Evolutionary conservation across 164 flowering plant species (phyloP).

Genomic region (Euptelea pleiosperma): DNA sequence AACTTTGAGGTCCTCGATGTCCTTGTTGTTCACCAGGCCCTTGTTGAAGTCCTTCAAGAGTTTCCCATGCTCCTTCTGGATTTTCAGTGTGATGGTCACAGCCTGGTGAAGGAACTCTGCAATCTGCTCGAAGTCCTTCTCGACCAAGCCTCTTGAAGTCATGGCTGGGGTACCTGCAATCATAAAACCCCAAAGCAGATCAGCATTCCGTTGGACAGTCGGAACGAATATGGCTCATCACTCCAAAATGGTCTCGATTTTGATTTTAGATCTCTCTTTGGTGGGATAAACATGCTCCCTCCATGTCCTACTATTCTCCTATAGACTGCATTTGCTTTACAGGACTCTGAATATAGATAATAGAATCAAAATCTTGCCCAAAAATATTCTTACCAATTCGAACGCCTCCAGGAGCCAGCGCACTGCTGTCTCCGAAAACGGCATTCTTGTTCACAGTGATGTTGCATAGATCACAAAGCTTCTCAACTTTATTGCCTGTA

Average conservation of each 20-base stretch:
- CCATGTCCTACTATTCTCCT: too few relatives aligned
- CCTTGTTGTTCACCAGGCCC: constrained; percentile 91
- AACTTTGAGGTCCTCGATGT: constrained; percentile 80
- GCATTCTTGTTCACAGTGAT: constrained; percentile 98
- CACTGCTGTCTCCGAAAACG: constrained; percentile 99
- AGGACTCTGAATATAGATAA: too few relatives aligned
- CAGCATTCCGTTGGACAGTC: too few relatives aligned
- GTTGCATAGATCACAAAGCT: constrained; percentile 86
- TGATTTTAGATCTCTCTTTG: too few relatives aligned
- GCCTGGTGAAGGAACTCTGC: constrained; percentile 96
- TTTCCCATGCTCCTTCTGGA: constrained; percentile 90
- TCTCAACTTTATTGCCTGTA: constrained; percentile 94
- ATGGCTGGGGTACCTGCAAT: constrained; percentile 90
- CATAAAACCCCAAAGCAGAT: too few relatives aligned
- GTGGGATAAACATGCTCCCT: too few relatives aligned
- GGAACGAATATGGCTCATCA: too few relatives aligned
- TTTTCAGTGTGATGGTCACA: constrained; percentile 63
- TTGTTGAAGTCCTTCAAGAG: constrained; percentile 99
- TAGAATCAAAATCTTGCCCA: not conserved
- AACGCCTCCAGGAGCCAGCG: constrained; percentile 96
- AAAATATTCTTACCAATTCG: constrained; percentile 62
- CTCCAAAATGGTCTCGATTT: too few relatives aligned
- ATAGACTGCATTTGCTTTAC: too few relatives aligned
- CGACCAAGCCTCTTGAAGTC: constrained; percentile 97
- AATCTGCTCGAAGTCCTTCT: constrained; percentile 98